These are phyloP conservation scores for Colletotrichum trifolii DNA, from an alignment of 2,329 filamentous ascomycete species.

Conservation along the genomic window DNA sequence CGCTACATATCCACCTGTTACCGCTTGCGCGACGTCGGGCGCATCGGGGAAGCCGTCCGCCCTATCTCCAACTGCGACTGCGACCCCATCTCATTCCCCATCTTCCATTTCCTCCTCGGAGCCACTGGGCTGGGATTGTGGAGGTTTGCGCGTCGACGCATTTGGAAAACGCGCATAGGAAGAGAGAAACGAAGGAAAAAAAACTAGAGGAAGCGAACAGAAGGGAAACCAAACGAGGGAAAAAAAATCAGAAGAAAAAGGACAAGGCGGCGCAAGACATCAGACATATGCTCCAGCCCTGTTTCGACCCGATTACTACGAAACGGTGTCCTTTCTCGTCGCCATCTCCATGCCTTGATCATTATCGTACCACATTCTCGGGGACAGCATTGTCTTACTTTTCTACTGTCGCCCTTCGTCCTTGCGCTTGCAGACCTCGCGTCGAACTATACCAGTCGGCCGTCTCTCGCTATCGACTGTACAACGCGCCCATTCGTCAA, in stretches of 20 bases:
- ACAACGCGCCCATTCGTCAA: conserved; percentile 6
- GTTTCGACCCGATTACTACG: conserved; percentile 19
- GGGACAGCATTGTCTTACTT: conserved; percentile 7
- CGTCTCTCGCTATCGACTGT: not conserved
- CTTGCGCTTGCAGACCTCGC: not conserved
- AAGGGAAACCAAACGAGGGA: not conserved
- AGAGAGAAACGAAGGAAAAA: not conserved
- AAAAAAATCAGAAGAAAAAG: not conserved
- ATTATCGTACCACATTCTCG: not conserved
- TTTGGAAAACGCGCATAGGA: not conserved
- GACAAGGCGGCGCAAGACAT: conserved; percentile 11
- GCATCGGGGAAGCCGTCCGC: conserved; percentile 33
- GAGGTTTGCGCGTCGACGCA: conserved; percentile 1
- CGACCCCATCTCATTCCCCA: not conserved
- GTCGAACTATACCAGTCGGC: not conserved
- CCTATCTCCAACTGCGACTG: conserved; percentile 1
- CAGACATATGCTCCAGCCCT: conserved; percentile 25
- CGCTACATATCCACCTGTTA: not conserved
- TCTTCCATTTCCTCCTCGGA: conserved; percentile 11
- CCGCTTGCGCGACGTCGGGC: conserved; percentile 24
- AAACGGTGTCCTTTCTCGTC: conserved; percentile 22
- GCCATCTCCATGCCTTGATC: not conserved
- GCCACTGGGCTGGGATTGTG: not conserved
- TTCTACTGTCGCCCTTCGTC: not conserved
- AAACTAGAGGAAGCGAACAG: not conserved